Percentiles rank a stretch among this genome's conserved stretches.
phyloP scores from a whole-genome alignment of 1,139 yeast species.

The Pichia kudriavzevii region DNA sequence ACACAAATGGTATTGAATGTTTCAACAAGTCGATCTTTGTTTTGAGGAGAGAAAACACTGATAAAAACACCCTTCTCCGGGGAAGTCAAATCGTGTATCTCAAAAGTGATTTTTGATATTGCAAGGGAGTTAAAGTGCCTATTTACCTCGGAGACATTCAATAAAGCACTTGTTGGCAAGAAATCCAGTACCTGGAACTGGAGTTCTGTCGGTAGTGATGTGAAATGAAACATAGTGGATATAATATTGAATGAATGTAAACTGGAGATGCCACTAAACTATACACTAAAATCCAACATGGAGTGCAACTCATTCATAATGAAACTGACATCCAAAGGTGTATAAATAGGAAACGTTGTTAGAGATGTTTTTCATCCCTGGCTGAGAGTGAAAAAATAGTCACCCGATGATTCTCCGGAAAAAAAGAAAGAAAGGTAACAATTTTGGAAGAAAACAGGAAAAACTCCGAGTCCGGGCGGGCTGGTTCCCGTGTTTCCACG shows the following conservation, averaged over 20 bases:
- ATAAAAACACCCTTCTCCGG: slow-evolving; percentile 14
- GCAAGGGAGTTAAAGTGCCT: slow-evolving; percentile 9
- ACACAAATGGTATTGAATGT: slow-evolving; percentile 21
- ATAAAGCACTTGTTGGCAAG: slow-evolving; percentile 13
- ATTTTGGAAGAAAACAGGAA: too few relatives aligned
- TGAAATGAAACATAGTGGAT: too few relatives aligned
- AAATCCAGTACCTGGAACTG: slow-evolving; percentile 15
- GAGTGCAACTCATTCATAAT: too few relatives aligned
- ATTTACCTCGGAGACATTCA: slow-evolving; percentile 9
- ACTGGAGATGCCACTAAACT: too few relatives aligned
- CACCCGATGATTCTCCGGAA: not conserved
- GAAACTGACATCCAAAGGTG: too few relatives aligned
- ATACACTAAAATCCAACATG: too few relatives aligned
- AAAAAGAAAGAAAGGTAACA: too few relatives aligned
- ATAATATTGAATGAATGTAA: too few relatives aligned
- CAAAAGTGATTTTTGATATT: slow-evolving; percentile 5
- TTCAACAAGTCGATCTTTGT: slow-evolving; percentile 16
- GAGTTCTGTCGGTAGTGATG: slow-evolving; percentile 22
- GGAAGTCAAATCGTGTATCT: slow-evolving; percentile 2
- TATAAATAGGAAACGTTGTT: too few relatives aligned
- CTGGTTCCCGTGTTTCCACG: slow-evolving; percentile 4
- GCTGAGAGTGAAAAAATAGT: too few relatives aligned
- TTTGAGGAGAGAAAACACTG: slow-evolving; percentile 25
- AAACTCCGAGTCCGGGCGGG: too few relatives aligned
- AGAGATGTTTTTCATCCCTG: too few relatives aligned